A percentile compares a stretch with the other conserved stretches of the same genome.
These are phyloP conservation scores for Pseudopyrenochaeta lycopersici DNA, from an alignment of 2,329 filamentous ascomycete genomes.

Conservation along the genomic window DNA sequence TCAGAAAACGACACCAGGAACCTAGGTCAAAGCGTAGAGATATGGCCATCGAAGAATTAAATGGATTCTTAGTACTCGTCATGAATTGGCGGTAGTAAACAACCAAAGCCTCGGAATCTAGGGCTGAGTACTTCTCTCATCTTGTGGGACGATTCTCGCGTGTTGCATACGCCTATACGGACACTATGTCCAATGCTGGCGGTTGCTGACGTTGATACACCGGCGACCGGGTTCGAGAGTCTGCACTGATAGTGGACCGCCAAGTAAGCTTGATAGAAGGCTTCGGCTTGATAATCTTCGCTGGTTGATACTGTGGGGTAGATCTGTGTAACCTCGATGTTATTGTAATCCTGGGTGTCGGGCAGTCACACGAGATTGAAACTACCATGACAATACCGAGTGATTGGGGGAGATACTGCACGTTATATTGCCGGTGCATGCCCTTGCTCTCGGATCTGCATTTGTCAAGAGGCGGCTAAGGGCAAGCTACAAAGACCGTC, in stretches of 20 bases:
- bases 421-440: no score
- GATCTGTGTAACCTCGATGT: background rate
- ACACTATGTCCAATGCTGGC: background rate
- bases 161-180: background rate
- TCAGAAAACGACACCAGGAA: no score
- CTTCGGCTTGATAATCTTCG: background rate
- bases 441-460: no score
- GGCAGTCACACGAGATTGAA: background rate
- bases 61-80: background rate
- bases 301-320: background rate
- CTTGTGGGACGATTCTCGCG: no score
- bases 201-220: background rate
- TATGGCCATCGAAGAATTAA: background rate
- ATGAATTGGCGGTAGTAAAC: background rate
- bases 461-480: background rate
- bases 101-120: background rate
- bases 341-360: background rate
- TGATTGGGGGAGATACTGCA: no score
- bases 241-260: background rate
- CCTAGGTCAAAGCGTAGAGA: no score
- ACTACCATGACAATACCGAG: background rate
- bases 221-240: background rate
- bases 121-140: background rate
- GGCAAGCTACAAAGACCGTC: background rate
- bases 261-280: background rate